Percentiles rank a stretch among this genome's conserved stretches.
Evolutionary conservation across 2,329 filamentous ascomycete genomes (phyloP).

Genomic region (Pseudogymnoascus sp.): DNA sequence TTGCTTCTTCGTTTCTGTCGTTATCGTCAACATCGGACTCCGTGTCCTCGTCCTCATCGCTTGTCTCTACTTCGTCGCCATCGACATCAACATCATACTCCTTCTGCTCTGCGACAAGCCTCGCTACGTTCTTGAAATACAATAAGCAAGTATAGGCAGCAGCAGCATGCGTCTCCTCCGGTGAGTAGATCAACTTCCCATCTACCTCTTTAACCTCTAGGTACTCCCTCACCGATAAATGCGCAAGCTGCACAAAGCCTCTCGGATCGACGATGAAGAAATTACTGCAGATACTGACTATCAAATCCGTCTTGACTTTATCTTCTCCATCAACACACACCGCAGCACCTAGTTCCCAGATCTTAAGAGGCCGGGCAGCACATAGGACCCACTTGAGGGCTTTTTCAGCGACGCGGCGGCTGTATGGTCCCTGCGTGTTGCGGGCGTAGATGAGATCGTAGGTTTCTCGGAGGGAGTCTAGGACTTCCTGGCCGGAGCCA

Average conservation of each 20-base stretch:
- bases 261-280: no score
- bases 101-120: not conserved
- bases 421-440: constrained; percentile 14
- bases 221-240: constrained; percentile 16
- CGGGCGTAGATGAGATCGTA: constrained; percentile 14
- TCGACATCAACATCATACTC: not conserved
- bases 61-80: not conserved
- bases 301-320: no score
- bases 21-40: no score
- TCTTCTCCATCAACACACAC: no score
- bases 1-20: no score
- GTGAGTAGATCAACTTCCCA: constrained; percentile 10
- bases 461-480: constrained; percentile 14
- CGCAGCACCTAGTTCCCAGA: no score
- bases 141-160: constrained; percentile 11
- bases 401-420: constrained; percentile 13
- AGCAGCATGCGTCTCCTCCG: constrained; percentile 12
- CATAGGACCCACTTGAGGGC: constrained; percentile 15
- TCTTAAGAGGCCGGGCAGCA: constrained; percentile 2
- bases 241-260: not conserved
- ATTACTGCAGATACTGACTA: no score
- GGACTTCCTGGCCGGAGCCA: constrained; percentile 14
- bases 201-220: constrained; percentile 14
- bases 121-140: not conserved
- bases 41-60: not conserved